Evolutionary conservation across 129 eudicot species (phyloP).

Genomic region (Artemisia annua): DNA sequence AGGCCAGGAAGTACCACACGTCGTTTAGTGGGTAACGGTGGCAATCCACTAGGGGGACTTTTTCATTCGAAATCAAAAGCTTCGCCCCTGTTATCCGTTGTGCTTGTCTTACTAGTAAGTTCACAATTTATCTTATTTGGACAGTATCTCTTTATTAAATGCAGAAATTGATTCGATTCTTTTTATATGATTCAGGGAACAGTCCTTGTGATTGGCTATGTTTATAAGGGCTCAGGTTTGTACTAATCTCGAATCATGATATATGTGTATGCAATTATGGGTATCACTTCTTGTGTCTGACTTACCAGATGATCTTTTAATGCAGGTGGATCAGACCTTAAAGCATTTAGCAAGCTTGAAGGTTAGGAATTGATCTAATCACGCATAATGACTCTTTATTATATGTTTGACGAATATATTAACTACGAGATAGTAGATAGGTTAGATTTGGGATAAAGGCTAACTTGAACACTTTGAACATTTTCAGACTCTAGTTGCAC

Average conservation of each 20-base stretch:
- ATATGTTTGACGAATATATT: too few species aligned
- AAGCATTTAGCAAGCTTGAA: slow-evolving; percentile 50
- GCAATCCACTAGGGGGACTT: slow-evolving; percentile 48
- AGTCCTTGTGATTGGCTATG: slow-evolving; percentile 54
- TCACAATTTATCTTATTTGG: not conserved
- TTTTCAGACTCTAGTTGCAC: slow-evolving; percentile 64
- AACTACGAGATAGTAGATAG: too few species aligned
- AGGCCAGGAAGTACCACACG: slow-evolving; percentile 54
- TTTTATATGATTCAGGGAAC: slow-evolving; percentile 46
- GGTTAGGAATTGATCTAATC: slow-evolving; percentile 34
- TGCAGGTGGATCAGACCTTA: slow-evolving; percentile 46
- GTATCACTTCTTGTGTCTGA: slow-evolving; percentile 13
- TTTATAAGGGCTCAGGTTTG: slow-evolving; percentile 62
- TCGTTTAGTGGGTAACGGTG: slow-evolving; percentile 49
- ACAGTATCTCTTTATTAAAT: not conserved
- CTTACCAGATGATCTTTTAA: slow-evolving; percentile 6
- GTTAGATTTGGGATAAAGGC: not conserved
- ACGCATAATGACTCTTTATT: not conserved
- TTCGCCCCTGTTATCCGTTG: slow-evolving; percentile 53
- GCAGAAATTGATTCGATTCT: not conserved
- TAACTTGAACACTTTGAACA: not conserved
- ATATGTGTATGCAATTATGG: not conserved
- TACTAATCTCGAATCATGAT: slow-evolving; percentile 19
- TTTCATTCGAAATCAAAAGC: slow-evolving; percentile 64
- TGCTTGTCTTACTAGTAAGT: slow-evolving; percentile 56